phyloP scores from a whole-genome alignment of 2,329 filamentous ascomycete species.

The Plenodomus tracheiphilus region DNA sequence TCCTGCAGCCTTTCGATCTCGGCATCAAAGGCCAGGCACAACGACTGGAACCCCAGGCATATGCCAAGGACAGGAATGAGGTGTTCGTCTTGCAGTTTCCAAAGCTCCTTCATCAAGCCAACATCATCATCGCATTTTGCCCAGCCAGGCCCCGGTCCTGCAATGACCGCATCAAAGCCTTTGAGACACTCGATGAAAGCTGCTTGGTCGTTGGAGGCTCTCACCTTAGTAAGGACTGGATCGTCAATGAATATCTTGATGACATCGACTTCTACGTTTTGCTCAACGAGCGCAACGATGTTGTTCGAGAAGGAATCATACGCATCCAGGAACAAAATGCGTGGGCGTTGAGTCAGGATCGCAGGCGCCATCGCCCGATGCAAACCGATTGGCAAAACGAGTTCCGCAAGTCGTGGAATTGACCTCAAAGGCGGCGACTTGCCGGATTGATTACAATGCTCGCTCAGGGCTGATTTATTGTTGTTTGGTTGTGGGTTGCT shows the following conservation, averaged over 20 bases:
- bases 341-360: constrained; percentile 30
- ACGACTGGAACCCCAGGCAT: constrained; percentile 85
- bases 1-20: constrained; percentile 67
- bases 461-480: neutral
- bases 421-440: neutral
- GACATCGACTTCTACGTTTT: constrained; percentile 68
- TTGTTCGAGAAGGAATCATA: constrained; percentile 98
- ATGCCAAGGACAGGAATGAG: constrained; percentile 81
- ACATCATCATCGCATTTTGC: constrained; percentile 74
- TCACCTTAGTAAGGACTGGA: constrained; percentile 5
- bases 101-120: constrained; percentile 78
- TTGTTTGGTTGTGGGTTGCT: neutral
- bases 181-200: constrained; percentile 53
- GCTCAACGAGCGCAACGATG: constrained; percentile 79
- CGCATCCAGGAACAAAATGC: constrained; percentile 87
- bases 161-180: constrained; percentile 81
- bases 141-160: constrained; percentile 87
- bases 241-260: constrained; percentile 71
- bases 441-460: neutral
- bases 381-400: neutral
- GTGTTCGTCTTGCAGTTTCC: constrained; percentile 63
- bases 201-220: constrained; percentile 12
- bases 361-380: constrained; percentile 31
- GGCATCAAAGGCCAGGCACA: constrained; percentile 70
- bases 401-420: neutral